A percentile compares a stretch with the other conserved stretches of the same genome.
These are phyloP conservation scores for Entonaema liquescens DNA, from an alignment of 495 filamentous ascomycete species.

Conservation along the genomic window DNA sequence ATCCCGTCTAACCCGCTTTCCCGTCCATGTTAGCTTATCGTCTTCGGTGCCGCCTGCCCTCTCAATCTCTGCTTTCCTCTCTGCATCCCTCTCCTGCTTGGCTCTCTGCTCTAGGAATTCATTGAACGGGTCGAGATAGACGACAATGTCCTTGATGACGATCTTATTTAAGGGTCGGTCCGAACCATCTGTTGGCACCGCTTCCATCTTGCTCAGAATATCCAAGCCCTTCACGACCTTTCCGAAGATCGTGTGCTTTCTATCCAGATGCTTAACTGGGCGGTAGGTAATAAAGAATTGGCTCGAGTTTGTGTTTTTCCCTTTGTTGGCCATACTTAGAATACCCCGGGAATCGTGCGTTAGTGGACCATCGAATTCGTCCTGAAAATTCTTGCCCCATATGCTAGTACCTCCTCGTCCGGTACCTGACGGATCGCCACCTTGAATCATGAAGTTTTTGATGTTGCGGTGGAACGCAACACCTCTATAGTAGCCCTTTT, in stretches of 20 bases:
- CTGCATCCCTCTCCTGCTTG: constrained; percentile 59
- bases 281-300: constrained; percentile 97
- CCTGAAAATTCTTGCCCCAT: constrained; percentile 90
- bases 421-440: constrained; percentile 91
- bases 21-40: constrained; percentile 90
- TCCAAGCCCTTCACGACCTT: constrained; percentile 81
- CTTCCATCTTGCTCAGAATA: constrained; percentile 78
- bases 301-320: constrained; percentile 92
- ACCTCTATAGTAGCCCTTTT: constrained; percentile 87
- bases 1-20: constrained; percentile 76
- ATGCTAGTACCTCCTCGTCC: constrained; percentile 86
- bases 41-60: constrained; percentile 71
- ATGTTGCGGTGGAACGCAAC: constrained; percentile 92
- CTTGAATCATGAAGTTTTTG: constrained; percentile 96
- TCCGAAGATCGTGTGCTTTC: constrained; percentile 97
- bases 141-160: constrained; percentile 79
- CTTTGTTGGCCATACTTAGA: constrained; percentile 96
- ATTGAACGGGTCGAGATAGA: constrained; percentile 95
- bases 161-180: constrained; percentile 79
- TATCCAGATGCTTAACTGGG: constrained; percentile 81
- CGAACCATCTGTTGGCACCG: constrained; percentile 69
- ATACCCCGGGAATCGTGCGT: constrained; percentile 81
- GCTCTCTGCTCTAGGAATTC: constrained; percentile 78
- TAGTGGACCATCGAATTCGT: constrained; percentile 90
- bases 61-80: constrained; percentile 61